Evolutionary conservation across 495 filamentous ascomycete species (phyloP), one percentile per base, ranked within the genome.

Genomic region (Neurospora sp.): DNA sequence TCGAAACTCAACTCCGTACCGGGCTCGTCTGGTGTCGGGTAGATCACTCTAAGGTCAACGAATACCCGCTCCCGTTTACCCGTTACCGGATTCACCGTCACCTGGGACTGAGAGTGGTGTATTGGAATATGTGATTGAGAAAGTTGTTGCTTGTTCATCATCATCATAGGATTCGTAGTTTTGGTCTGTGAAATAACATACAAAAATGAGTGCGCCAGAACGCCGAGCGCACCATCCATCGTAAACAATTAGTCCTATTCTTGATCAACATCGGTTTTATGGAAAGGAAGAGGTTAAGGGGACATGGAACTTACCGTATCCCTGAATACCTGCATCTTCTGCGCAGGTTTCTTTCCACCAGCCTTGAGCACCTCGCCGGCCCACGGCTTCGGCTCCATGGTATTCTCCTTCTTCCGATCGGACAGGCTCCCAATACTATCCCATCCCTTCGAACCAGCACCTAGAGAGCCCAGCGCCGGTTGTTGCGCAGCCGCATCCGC

Each of bases 391-490:
- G 94, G 88, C 81, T 95, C 94, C 76, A 95, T 83, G 31, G 86
- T 85, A 74, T 99, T 99, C 81, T 99, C 96, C 86, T 98, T 98
- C 84, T 92, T 96, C 66, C 96, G 88, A 35, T 98, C 92, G 40
- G 88, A 86, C 70, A 96, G 83, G 12, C 93, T 92, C 37, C 92
- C 94, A 79, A 98, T 97, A 75, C 84, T 96, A 72, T 97, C 93
- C 96, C 96, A 99, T 5, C 94, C 96, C 79, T 90, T 91, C 0
- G 87, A 83, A 14, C 81, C 80, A 18, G 79, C 82, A 16, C 83
- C 84, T 20, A 84, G 80, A 10, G 87, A 82, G 8, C 83, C 78
- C 78, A 85, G 78, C 1, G 85, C 84, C 6, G 88, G 84, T 42
- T 84, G 74, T 3, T 83, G 81, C 5, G 84, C 84, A 1, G 83